phyloP scores from a whole-genome alignment of 139 green algal genomes.

The Auxenochlorella pyrenoidosa region DNA sequence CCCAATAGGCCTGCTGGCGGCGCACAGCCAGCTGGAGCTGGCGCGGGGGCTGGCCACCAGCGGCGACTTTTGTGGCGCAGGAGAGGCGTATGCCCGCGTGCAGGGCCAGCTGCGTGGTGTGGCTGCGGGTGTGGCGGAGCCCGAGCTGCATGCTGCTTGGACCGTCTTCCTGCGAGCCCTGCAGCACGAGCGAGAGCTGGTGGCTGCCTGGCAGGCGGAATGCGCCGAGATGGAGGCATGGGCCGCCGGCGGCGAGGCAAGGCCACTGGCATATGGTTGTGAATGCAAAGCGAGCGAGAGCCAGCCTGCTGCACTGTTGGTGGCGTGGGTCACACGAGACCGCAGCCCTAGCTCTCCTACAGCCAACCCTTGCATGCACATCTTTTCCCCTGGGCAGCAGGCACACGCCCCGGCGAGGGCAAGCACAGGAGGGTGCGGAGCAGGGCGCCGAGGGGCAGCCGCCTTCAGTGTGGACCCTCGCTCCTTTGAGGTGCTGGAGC shows the following conservation, averaged over 20 bases:
- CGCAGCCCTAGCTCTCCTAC: no score
- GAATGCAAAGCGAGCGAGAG: no score
- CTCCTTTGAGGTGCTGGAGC: not conserved
- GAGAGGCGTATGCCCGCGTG: not conserved
- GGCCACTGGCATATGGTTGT: no score
- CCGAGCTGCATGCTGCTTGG: not conserved
- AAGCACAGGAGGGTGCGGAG: not conserved
- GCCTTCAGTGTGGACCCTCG: slow-evolving; percentile 2
- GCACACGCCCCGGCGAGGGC: not conserved
- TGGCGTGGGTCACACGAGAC: no score
- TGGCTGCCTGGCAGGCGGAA: slow-evolving; percentile 56
- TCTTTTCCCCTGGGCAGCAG: not conserved
- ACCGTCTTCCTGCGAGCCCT: slow-evolving; percentile 55
- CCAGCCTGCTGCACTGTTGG: no score
- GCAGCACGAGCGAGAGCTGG: slow-evolving; percentile 57
- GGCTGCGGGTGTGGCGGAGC: not conserved
- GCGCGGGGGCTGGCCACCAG: not conserved
- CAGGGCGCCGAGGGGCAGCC: not conserved
- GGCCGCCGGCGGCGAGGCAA: not conserved
- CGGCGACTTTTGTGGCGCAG: not conserved
- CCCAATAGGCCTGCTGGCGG: slow-evolving; percentile 10
- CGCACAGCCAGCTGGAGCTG: slow-evolving; percentile 14
- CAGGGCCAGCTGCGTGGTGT: not conserved
- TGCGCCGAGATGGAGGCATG: slow-evolving; percentile 34
- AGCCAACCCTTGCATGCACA: not conserved